phyloP scores from a whole-genome alignment of 148 eudicot species.

The Vaccinium vitisidaea region DNA sequence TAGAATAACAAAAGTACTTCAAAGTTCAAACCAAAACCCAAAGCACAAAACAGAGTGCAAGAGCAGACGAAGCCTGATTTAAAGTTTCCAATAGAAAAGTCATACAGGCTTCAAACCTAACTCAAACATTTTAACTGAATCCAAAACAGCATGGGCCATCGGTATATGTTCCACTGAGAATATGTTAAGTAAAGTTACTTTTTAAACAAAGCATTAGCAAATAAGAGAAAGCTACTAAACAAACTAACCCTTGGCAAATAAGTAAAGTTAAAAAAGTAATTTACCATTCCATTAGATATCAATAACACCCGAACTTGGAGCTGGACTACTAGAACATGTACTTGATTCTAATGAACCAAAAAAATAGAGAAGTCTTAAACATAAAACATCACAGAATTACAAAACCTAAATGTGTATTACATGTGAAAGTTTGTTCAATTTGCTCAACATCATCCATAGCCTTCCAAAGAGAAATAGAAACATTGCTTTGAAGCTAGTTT shows the following conservation, averaged over 20 bases:
- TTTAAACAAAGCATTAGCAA: too few species aligned
- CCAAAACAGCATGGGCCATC: not conserved
- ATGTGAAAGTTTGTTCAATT: not conserved
- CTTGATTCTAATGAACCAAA: not conserved
- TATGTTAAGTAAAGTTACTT: not conserved
- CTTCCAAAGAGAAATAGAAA: not conserved
- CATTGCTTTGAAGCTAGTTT: not conserved
- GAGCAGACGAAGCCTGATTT: too few species aligned
- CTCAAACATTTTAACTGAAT: too few species aligned
- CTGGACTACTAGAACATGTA: not conserved
- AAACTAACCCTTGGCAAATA: too few species aligned
- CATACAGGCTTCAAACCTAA: too few species aligned
- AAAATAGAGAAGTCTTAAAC: not conserved
- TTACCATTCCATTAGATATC: not conserved
- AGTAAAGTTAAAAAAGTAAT: too few species aligned
- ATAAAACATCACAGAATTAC: too few species aligned
- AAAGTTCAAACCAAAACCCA: too few species aligned
- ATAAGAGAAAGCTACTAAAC: too few species aligned
- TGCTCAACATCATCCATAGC: not conserved
- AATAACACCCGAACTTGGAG: not conserved
- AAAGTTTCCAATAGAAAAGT: too few species aligned
- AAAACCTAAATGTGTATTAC: not conserved
- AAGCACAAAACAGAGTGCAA: too few species aligned
- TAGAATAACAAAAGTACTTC: too few species aligned
- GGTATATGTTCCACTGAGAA: not conserved